Evolutionary conservation across 345 rosid genomes (phyloP).

Genomic region (Salix koriyanagi): DNA sequence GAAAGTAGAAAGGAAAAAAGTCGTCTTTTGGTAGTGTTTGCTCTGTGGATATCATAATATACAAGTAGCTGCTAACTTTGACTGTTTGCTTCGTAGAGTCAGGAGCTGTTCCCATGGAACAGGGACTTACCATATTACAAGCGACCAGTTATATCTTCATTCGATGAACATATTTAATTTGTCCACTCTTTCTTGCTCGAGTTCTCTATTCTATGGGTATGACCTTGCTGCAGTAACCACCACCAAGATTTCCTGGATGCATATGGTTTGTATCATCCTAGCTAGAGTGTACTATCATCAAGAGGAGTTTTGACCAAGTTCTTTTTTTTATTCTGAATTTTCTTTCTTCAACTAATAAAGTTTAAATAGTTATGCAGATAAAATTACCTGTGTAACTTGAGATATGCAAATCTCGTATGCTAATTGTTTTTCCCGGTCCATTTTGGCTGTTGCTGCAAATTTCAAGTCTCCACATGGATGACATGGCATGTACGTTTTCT

Average conservation of each 20-base stretch:
- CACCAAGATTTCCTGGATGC: neutral
- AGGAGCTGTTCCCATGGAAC: conserved; percentile 6
- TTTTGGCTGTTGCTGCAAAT: too few relatives aligned
- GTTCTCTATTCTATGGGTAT: neutral
- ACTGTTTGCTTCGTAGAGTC: conserved; percentile 7
- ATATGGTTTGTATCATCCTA: neutral
- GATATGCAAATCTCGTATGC: too few relatives aligned
- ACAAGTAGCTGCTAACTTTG: conserved; percentile 23
- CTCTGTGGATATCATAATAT: neutral
- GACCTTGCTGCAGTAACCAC: neutral
- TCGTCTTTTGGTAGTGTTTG: neutral
- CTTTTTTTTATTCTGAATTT: too few relatives aligned
- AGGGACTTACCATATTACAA: neutral
- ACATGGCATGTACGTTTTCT: too few relatives aligned
- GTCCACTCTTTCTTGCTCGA: neutral
- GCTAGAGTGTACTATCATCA: neutral
- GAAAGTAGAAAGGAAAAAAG: neutral
- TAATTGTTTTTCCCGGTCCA: too few relatives aligned
- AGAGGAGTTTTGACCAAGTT: neutral
- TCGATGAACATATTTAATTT: neutral
- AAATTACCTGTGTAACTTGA: too few relatives aligned
- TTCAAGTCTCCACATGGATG: too few relatives aligned
- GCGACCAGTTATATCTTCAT: neutral
- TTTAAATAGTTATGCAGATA: too few relatives aligned
- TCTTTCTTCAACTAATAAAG: too few relatives aligned